Conservation (phyloP, 2,329 filamentous ascomycete species). For the Botryotinia globosa region DNA sequence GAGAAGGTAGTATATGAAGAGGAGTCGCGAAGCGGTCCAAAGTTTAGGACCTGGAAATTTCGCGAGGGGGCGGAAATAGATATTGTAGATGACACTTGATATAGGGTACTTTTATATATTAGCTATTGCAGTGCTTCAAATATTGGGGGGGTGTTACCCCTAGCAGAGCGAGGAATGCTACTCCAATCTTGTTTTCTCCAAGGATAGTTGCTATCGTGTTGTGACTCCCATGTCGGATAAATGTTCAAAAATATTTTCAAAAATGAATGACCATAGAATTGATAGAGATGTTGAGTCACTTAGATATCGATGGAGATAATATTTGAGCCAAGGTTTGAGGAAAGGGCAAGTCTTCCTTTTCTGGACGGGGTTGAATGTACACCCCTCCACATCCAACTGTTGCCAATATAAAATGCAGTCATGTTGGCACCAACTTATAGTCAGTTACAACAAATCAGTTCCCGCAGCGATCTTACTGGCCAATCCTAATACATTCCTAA, state of each 20-base stretch:
- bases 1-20: constrained; percentile 1
- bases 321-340: not conserved
- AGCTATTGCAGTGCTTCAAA: not conserved
- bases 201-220: not conserved
- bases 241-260: not conserved
- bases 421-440: not conserved
- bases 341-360: not conserved
- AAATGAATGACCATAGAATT: not conserved
- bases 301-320: not conserved
- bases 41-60: not conserved
- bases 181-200: not conserved
- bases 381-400: not conserved
- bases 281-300: not conserved
- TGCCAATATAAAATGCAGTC: not conserved
- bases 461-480: not conserved
- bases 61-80: not conserved
- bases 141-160: not conserved
- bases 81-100: not conserved
- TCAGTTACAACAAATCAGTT: not conserved
- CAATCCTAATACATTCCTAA: not conserved
- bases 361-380: not conserved
- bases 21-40: not conserved
- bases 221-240: not conserved
- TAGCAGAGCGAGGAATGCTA: not conserved
- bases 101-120: not conserved